Base-by-base conservation (phyloP, 2,329 filamentous ascomycete species). In the Ophiognomonia clavigignenti-juglandacearum region DNA sequence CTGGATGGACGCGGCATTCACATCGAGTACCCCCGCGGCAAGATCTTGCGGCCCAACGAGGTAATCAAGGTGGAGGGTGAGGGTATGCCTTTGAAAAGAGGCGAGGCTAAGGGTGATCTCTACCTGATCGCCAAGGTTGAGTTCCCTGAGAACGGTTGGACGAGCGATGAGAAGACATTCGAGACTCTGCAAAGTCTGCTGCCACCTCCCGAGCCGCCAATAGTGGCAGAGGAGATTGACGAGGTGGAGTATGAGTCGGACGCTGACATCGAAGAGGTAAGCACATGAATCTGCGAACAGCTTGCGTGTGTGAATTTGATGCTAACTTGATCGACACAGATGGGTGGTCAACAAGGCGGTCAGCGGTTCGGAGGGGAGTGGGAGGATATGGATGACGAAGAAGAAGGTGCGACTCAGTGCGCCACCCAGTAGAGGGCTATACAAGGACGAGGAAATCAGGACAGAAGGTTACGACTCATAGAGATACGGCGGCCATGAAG, bases 11-110 rank as follows among this genome's bases (percentile, higher is more conserved):
- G 93, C 48, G 93, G 93, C 24, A 92, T 98, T 50, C 79, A 85
- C 48, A 74, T 98, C 39, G 77, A 83, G 45, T 85, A 93, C 55
- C 81, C 87, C 14, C 81, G 86, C 59, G 92, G 92, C 56, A 86
- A 91, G 64, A 76, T 97, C 43, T 69, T 98, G 29, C 81, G 83
- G 22, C 91, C 93, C 0, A 85, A 83, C 22, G 88, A 98, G 62
- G 80, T 92, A 7, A 75, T 98, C 57, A 96, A 90, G 72, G 73
- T 98, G 1, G 67, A 76, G 2, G 90, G 89, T 22, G 93, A 98
- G 70, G 93, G 93, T 51, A 98, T 98, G 93, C 93, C 93, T 2
- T 67, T 84, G 57, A 96, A 96, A 76, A 83, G 84, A 48, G 88
- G 85, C 53, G 93, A 98, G 32, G 61, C 71, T 4, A 89, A 82